Percentiles rank a stretch among this genome's conserved stretches.
Evolutionary conservation across 495 filamentous ascomycete genomes (phyloP).

Genomic region (Penicillium alfredii): DNA sequence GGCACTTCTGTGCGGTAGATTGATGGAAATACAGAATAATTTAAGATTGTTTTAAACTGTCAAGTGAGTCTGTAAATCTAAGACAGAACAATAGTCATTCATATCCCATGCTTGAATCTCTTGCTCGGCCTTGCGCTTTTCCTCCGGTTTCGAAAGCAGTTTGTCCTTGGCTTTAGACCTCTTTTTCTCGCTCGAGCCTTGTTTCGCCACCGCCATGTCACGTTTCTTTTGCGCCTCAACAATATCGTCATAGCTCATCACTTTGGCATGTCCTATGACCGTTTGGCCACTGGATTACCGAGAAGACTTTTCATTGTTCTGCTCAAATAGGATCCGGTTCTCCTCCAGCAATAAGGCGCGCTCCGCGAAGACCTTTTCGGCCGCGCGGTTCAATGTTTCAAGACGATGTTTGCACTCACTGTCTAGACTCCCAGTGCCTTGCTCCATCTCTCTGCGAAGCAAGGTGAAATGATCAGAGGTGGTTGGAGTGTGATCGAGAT

Average conservation of each 20-base stretch:
- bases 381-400: slow-evolving; percentile 18
- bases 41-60: slow-evolving; percentile 3
- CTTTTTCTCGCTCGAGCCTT: slow-evolving; percentile 17
- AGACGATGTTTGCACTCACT: slow-evolving; percentile 19
- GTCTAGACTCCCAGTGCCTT: slow-evolving; percentile 21
- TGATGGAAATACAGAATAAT: slow-evolving; percentile 3
- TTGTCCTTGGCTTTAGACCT: slow-evolving; percentile 7
- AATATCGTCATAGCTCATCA: slow-evolving; percentile 33
- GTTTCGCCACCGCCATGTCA: slow-evolving; percentile 12
- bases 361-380: slow-evolving; percentile 28
- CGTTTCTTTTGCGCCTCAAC: slow-evolving; percentile 28
- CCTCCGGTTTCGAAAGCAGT: slow-evolving; percentile 8
- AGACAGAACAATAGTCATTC: slow-evolving; percentile 11
- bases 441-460: slow-evolving; percentile 23
- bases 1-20: slow-evolving; percentile 1
- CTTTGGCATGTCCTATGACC: slow-evolving; percentile 28
- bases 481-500: slow-evolving; percentile 21
- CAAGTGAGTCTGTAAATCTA: slow-evolving; percentile 10
- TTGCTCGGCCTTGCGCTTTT: slow-evolving; percentile 12
- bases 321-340: slow-evolving; percentile 20
- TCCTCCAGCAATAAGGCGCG: slow-evolving; percentile 21
- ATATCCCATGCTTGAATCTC: slow-evolving; percentile 14
- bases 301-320: slow-evolving; percentile 27
- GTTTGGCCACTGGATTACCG: slow-evolving; percentile 23
- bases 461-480: slow-evolving; percentile 23